Conservation (phyloP, 495 filamentous ascomycete species). For the Annulohypoxylon nitens region DNA sequence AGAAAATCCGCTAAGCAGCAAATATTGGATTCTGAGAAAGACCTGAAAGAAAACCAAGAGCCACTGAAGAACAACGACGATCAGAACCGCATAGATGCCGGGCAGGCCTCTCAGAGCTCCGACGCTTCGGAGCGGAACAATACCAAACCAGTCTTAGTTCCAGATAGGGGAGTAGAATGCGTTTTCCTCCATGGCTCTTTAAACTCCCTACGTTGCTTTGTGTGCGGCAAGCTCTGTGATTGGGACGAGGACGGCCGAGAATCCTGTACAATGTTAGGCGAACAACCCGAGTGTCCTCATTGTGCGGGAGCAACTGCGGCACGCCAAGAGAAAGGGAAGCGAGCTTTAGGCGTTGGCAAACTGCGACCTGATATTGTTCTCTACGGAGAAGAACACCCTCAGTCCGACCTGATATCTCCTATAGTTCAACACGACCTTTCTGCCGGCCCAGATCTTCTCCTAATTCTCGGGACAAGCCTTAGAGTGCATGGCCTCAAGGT, state of each 20-base stretch:
- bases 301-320: constrained; percentile 68
- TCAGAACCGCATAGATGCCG: constrained; percentile 13
- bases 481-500: constrained; percentile 76
- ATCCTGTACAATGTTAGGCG: constrained; percentile 64
- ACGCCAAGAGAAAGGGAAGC: constrained; percentile 71
- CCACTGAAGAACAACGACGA: constrained; percentile 14
- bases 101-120: constrained; percentile 30
- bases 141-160: constrained; percentile 52
- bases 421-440: constrained; percentile 74
- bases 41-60: constrained; percentile 36
- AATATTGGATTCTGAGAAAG: constrained; percentile 29
- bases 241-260: constrained; percentile 69
- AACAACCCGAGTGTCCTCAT: constrained; percentile 72
- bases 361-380: constrained; percentile 77
- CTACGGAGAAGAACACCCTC: constrained; percentile 78
- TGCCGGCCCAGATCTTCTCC: constrained; percentile 70
- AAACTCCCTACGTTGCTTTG: constrained; percentile 69
- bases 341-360: constrained; percentile 71
- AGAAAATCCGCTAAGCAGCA: constrained; percentile 45
- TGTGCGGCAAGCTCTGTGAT: constrained; percentile 69
- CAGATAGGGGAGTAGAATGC: constrained; percentile 65
- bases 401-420: constrained; percentile 70
- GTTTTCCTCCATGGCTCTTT: constrained; percentile 77
- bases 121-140: constrained; percentile 46
- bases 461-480: constrained; percentile 77